Conservation (phyloP, 108 stramenopile species). For the Fragilariopsis cylindrus region DNA sequence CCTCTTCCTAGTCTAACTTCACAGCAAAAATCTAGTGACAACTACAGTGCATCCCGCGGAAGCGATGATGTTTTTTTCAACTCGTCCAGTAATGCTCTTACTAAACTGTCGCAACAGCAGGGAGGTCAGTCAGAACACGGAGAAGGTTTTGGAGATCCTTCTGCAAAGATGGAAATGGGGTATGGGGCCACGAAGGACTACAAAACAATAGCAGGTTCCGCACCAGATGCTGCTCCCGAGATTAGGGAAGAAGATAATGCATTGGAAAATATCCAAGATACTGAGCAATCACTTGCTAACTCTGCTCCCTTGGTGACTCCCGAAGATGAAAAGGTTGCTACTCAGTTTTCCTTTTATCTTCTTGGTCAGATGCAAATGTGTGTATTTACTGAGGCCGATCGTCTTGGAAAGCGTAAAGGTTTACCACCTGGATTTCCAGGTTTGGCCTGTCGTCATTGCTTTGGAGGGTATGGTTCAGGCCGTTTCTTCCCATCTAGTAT, state of each 20-base stretch:
- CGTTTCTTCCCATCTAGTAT: constrained; percentile 84
- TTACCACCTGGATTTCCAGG: constrained; percentile 76
- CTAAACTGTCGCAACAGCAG: neutral
- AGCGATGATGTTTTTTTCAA: constrained; percentile 37
- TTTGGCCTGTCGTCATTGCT: constrained; percentile 80
- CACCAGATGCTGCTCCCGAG: neutral
- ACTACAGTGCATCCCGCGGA: constrained; percentile 15
- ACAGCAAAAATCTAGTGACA: constrained; percentile 25
- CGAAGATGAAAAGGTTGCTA: constrained; percentile 72
- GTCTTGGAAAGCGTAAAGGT: constrained; percentile 76
- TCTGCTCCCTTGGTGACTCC: constrained; percentile 54
- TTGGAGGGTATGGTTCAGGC: constrained; percentile 77
- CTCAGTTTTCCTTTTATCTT: constrained; percentile 72
- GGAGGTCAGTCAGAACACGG: neutral
- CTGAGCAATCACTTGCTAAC: constrained; percentile 8
- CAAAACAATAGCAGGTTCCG: too few relatives aligned
- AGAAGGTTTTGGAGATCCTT: neutral
- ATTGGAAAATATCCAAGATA: neutral
- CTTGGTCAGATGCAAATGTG: constrained; percentile 82
- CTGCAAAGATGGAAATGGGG: neutral
- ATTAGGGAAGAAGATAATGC: neutral
- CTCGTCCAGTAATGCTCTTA: constrained; percentile 22
- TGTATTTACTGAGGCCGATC: constrained; percentile 79
- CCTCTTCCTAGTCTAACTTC: constrained; percentile 21
- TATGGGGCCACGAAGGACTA: neutral